These are phyloP conservation scores for Melampsora abietis-canadensis DNA, from an alignment of 1,284 basidiomycete species.

Conservation along the genomic window DNA sequence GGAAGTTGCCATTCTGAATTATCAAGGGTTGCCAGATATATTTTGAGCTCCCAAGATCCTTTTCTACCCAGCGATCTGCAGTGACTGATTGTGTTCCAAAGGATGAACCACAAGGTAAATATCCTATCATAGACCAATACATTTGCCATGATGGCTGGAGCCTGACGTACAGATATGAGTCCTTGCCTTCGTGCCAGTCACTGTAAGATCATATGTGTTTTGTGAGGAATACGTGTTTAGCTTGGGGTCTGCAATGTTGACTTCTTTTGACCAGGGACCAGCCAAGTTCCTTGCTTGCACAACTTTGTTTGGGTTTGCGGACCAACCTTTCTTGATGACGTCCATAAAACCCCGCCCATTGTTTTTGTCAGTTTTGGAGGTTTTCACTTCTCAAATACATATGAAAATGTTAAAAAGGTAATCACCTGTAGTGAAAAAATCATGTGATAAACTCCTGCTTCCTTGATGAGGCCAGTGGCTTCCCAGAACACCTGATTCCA, in stretches of 20 bases:
- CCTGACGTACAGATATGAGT: constrained; percentile 45
- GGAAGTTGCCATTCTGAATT: constrained; percentile 37
- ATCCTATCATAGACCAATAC: background rate
- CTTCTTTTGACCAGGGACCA: constrained; percentile 62
- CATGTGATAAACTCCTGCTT: constrained; percentile 54
- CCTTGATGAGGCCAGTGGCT: constrained; percentile 64
- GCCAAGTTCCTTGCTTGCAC: constrained; percentile 62
- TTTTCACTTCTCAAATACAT: too few relatives aligned
- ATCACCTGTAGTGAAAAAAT: constrained; percentile 47
- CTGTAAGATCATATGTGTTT: constrained; percentile 57
- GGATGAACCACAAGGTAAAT: too few relatives aligned
- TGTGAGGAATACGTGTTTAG: constrained; percentile 53
- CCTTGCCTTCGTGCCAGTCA: background rate
- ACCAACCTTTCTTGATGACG: constrained; percentile 61
- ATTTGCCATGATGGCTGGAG: background rate
- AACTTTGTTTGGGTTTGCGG: constrained; percentile 65
- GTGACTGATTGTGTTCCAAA: constrained; percentile 57
- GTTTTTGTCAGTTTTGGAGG: too few relatives aligned
- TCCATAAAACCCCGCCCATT: too few relatives aligned
- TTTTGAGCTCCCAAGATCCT: constrained; percentile 60
- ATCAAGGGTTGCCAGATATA: constrained; percentile 24
- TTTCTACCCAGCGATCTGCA: constrained; percentile 65
- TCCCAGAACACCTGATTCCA: constrained; percentile 57
- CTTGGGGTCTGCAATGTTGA: constrained; percentile 60
- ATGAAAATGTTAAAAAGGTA: too few relatives aligned